Evolutionary conservation across 2,329 filamentous ascomycete species (phyloP).

Genomic region (Pyrenophora seminiperda): DNA sequence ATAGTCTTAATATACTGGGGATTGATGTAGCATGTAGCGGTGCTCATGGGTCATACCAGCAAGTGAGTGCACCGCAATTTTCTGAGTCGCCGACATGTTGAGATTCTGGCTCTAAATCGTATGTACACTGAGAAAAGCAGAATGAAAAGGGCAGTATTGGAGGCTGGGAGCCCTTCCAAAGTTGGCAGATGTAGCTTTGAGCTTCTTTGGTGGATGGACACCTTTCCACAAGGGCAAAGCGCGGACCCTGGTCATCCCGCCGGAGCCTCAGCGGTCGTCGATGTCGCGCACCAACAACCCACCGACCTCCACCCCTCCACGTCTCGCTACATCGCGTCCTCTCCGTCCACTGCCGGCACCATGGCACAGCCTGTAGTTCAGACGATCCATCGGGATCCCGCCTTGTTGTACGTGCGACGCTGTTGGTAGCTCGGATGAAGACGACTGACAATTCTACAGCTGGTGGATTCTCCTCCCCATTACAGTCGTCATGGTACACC

Average conservation of each 20-base stretch:
- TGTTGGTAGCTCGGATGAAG: background rate
- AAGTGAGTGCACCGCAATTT: constrained; percentile 70
- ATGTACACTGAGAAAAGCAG: no score
- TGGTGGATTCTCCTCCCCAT: constrained; percentile 99
- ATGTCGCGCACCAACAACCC: constrained; percentile 23
- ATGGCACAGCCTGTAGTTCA: constrained; percentile 90
- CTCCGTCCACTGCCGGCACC: constrained; percentile 33
- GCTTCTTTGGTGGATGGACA: constrained; percentile 37
- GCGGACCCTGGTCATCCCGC: constrained; percentile 40
- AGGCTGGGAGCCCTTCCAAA: constrained; percentile 14
- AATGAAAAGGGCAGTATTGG: constrained; percentile 1
- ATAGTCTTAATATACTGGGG: constrained; percentile 10
- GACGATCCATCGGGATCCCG: constrained; percentile 97
- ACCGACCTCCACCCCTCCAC: constrained; percentile 17
- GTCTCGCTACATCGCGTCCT: constrained; percentile 18
- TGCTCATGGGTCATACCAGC: constrained; percentile 57
- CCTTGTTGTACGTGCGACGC: constrained; percentile 77
- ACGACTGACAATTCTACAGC: constrained; percentile 57
- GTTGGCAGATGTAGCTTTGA: constrained; percentile 17
- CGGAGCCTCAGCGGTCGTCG: constrained; percentile 26
- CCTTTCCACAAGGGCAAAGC: constrained; percentile 43
- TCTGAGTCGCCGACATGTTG: constrained; percentile 49
- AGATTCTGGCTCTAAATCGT: background rate
- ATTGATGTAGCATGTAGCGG: constrained; percentile 4
- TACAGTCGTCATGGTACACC: constrained; percentile 86